These are phyloP conservation scores for Chamaenerion angustifolium DNA, from an alignment of 345 rosid genomes.

Conservation along the genomic window DNA sequence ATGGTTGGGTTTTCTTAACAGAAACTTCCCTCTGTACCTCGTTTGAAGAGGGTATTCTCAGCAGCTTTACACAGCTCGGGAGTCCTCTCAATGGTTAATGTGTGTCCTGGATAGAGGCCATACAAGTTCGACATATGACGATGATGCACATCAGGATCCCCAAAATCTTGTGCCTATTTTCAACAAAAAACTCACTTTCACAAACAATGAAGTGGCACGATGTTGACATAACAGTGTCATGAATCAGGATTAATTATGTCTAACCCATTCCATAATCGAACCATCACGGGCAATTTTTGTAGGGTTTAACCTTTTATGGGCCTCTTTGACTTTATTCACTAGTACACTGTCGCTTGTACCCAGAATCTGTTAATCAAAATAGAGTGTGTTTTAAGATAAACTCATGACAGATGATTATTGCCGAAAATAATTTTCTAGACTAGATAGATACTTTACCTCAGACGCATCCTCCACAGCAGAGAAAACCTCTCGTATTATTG, in stretches of 20 bases:
- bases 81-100: constrained; percentile 46
- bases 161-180: constrained; percentile 55
- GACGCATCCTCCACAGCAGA: constrained; percentile 56
- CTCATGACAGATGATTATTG: not conserved
- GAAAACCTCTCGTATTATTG: constrained; percentile 68
- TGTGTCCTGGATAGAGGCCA: constrained; percentile 88
- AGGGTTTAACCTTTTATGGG: constrained; percentile 58
- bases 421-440: no score
- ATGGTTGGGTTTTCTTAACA: no score
- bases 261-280: constrained; percentile 95
- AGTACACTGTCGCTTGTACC: constrained; percentile 43
- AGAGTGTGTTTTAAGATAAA: not conserved
- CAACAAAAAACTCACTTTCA: not conserved
- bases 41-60: constrained; percentile 41
- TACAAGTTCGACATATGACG: constrained; percentile 86
- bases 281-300: constrained; percentile 61
- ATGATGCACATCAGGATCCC: constrained; percentile 71
- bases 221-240: not conserved
- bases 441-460: constrained; percentile 35
- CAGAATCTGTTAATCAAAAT: constrained; percentile 32
- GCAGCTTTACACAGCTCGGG: constrained; percentile 80
- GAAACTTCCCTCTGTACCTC: no score
- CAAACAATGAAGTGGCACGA: not conserved
- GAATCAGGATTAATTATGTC: no score
- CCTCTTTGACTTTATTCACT: constrained; percentile 36